Evolutionary conservation across 2,329 filamentous ascomycete genomes (phyloP), one percentile per base, ranked within the genome.

Genomic region (Truncatella angustata): DNA sequence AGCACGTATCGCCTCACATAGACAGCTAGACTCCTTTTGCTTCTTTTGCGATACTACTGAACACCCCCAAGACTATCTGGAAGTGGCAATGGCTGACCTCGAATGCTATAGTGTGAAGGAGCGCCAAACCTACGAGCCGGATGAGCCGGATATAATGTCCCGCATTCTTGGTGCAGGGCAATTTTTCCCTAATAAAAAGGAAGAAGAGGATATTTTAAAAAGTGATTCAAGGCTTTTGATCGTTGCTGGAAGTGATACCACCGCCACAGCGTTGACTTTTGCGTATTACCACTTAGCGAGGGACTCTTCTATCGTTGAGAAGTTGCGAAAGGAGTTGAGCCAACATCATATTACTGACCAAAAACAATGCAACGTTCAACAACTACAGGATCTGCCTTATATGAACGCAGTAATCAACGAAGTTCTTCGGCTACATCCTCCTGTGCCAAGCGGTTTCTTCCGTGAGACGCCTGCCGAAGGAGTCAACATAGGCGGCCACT

Each of bases 321-420:
- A 55, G 24, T 21, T 28, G 4, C 20, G 10, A 9, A 21, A 43
- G 3, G 52, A 47, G 49, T 16, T 44, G 4, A 10, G 30, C 7
- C n/a, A 39, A 5, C n/a, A n/a, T n/a, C n/a, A n/a, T n/a, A 23
- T 18, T 18, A 14, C 36, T 4, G 20, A 28, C 4, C 37, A 30
- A 10, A n/a, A n/a, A n/a, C n/a, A n/a, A n/a, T 35, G 6, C 14
- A 9, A 18, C 37, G 18, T 26, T 20, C 16, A 14, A 2, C 32
- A 44, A 1, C 26, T 51, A 11, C 45, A 44, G 18, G 37, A 36
- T 11, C 39, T 54, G 1, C 45, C 49, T 11, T 43, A 53, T 4
- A 14, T 58, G 7, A 40, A 56, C 43, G 56, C 42, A 6, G 49
- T 50, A 16, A 56, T 58, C 20, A 53, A 54, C 21, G 56, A 58